Percentiles rank a stretch among this genome's conserved stretches.
phyloP scores from a whole-genome alignment of 306 rosid species.

The Sphenostylis stenocarpa region DNA sequence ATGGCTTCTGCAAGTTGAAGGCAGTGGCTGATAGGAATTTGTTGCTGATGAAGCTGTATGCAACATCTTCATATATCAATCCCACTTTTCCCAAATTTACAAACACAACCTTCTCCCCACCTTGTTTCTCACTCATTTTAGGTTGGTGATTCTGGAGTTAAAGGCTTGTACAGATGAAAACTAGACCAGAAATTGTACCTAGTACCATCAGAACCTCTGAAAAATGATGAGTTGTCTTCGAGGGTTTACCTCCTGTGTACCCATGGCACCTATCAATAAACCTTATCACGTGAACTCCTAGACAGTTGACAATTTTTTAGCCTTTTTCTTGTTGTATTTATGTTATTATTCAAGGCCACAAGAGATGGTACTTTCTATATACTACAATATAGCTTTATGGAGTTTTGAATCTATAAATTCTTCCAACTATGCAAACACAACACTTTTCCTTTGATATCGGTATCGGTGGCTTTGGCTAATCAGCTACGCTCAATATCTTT shows the following conservation, averaged over 20 bases:
- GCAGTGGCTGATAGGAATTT: conserved; percentile 22
- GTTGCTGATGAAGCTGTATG: conserved; percentile 34
- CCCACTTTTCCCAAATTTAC: conserved; percentile 17
- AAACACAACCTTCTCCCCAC: conserved; percentile 22
- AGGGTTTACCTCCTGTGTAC: conserved; percentile 38
- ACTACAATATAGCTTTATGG: not conserved
- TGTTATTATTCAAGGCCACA: not conserved
- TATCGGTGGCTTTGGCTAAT: not conserved
- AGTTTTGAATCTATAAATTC: not conserved
- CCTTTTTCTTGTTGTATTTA: not conserved
- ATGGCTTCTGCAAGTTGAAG: conserved; percentile 25
- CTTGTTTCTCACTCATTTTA: conserved; percentile 6
- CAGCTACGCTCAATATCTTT: not conserved
- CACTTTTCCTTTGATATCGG: not conserved
- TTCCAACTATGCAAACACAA: not conserved
- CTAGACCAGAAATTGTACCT: conserved; percentile 49
- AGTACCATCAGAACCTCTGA: conserved; percentile 43
- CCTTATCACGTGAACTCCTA: conserved; percentile 24
- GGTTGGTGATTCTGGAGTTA: conserved; percentile 46
- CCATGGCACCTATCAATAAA: conserved; percentile 42
- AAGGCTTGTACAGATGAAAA: conserved; percentile 65
- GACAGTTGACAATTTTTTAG: not conserved
- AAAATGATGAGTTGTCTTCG: conserved; percentile 40
- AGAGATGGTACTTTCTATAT: not conserved
- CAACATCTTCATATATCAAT: conserved; percentile 30